Evolutionary conservation across 805 yeast genomes (phyloP).

Genomic region (Wickerhamomyces sydowiorum): DNA sequence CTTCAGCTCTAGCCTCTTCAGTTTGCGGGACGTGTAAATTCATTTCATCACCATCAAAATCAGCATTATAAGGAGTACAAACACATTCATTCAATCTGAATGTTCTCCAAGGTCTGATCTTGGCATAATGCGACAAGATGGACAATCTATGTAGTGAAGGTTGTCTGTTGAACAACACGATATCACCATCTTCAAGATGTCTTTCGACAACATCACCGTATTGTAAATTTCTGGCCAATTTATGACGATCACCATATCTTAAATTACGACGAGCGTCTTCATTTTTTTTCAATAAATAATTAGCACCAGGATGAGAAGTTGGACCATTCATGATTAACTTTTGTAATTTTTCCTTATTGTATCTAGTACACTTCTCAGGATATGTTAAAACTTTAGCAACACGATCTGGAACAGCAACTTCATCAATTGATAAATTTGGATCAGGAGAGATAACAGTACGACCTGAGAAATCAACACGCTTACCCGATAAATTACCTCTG

Average conservation of each 20-base stretch:
- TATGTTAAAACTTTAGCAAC: conserved; percentile 94
- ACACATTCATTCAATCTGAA: conserved; percentile 97
- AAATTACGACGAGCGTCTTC: conserved; percentile 85
- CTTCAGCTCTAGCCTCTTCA: conserved; percentile 98
- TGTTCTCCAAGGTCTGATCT: conserved; percentile 96
- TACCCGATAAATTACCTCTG: conserved; percentile 96
- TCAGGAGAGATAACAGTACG: conserved; percentile 98
- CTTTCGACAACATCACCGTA: conserved; percentile 95
- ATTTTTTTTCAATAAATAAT: conserved; percentile 75
- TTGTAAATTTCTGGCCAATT: conserved; percentile 67
- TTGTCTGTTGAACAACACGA: conserved; percentile 93
- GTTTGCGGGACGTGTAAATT: conserved; percentile 98
- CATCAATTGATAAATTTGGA: conserved; percentile 91
- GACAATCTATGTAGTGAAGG: conserved; percentile 95
- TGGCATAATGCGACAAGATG: conserved; percentile 92
- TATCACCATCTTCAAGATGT: conserved; percentile 95
- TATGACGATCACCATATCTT: conserved; percentile 79
- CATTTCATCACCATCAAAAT: conserved; percentile 99
- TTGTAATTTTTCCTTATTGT: conserved; percentile 76
- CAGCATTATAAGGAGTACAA: conserved; percentile 98
- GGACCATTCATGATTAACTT: conserved; percentile 79
- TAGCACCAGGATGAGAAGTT: conserved; percentile 91
- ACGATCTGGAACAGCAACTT: conserved; percentile 96
- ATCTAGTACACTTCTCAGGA: conserved; percentile 90
- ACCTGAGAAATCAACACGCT: conserved; percentile 97